Base-by-base conservation (phyloP, 257 asterid genomes). In the Lantana camara region DNA sequence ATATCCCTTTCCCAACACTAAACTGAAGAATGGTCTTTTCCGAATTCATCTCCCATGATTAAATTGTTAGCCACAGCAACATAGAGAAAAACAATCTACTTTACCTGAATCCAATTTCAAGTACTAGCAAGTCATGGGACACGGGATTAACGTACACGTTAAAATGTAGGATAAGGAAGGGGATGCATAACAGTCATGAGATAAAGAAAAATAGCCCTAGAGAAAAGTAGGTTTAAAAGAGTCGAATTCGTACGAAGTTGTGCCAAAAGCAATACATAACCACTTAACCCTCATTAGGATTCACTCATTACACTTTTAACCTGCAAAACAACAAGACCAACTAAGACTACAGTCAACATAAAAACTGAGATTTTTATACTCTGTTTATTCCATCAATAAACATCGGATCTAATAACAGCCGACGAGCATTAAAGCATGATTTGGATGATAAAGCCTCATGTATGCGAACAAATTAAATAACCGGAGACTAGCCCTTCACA, bases 31-130 rank as follows among this genome's bases (percentile, higher is more conserved):
- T 8, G 46, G 15, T 56, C 30, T 21, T 16, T 32, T 34, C 23
- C 42, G 42, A 34, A 59, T 17, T 21, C 68, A 57, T 44, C 42
- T 41, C 17, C 6, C 37, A 22, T 62, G 6, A 17, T 57, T 50
- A 46, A 51, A 40, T 40, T 61, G 45, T 22, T 48, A 46, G 67
- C 58, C 48, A 56, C 30, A 44, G 37, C 53, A 48, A 57, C 34
- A 15, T 59, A n/a, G n/a, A n/a, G n/a, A 22, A 44, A 64, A 59
- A 45, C 30, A 60, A 44, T 27, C 57, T 49, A 57, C 53, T 68
- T 72, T 58, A 71, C 72, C 48, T 19, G 44, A 53, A 68, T 60
- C 71, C 63, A 64, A 46, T 66, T 72, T 54, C 58, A 42, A 63
- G 66, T 63, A 61, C 67, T 32, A 57, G 23, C 47, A 63, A 66